Percentiles rank a stretch among this genome's conserved stretches.
phyloP scores from a whole-genome alignment of 345 rosid genomes.

The Microthlaspi erraticum region DNA sequence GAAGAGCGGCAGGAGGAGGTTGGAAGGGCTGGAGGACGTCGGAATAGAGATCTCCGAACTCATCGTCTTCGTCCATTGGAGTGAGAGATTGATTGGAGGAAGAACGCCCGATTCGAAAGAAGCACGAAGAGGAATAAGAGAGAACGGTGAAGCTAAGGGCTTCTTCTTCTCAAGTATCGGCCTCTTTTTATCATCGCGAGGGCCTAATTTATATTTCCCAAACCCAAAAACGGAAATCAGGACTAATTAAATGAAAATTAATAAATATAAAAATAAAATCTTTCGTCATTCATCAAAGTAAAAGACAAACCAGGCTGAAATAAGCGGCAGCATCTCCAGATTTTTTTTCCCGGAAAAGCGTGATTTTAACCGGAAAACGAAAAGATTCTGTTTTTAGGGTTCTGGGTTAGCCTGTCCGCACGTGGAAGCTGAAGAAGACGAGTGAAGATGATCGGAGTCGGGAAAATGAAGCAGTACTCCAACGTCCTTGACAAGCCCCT shows the following conservation, averaged over 20 bases:
- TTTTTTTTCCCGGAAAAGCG: conserved; percentile 12
- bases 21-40: conserved; percentile 73
- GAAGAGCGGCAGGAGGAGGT: conserved; percentile 44
- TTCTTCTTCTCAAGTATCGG: conserved; percentile 39
- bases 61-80: conserved; percentile 94
- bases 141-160: conserved; percentile 47
- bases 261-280: not conserved
- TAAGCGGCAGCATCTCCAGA: conserved; percentile 7
- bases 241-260: not conserved
- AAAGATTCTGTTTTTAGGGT: conserved; percentile 39
- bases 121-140: conserved; percentile 27
- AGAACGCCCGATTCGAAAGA: conserved; percentile 37
- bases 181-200: conserved; percentile 30
- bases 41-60: conserved; percentile 98
- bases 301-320: conserved; percentile 11
- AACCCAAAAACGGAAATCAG: not conserved
- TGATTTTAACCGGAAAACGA: conserved; percentile 2
- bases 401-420: not conserved
- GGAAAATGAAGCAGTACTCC: conserved; percentile 94
- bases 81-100: conserved; percentile 30
- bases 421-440: not conserved
- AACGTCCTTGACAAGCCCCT: conserved; percentile 96
- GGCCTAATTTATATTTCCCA: conserved; percentile 25
- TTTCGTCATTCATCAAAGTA: conserved; percentile 5
- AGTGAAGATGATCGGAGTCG: conserved; percentile 79